A percentile compares a stretch with the other conserved stretches of the same genome.
Conservation (phyloP, 2,329 filamentous ascomycete species). For the Magnaporthiopsis rhizophila region DNA sequence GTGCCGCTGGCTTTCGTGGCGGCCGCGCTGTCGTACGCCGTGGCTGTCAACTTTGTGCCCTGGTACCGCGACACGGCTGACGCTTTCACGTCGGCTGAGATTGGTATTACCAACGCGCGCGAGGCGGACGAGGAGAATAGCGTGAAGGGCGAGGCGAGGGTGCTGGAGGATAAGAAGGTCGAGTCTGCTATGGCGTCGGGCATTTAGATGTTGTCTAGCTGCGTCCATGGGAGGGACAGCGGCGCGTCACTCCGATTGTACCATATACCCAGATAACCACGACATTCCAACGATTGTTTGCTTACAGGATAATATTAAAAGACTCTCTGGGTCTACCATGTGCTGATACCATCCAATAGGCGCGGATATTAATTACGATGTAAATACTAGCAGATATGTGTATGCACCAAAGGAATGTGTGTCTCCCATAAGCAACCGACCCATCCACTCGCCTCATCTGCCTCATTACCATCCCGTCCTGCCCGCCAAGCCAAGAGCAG, state of each 20-base stretch:
- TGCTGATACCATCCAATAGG: too few relatives aligned
- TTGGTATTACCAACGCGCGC: conserved; percentile 23
- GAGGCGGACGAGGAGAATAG: not conserved
- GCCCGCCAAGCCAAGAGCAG: too few relatives aligned
- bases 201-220: not conserved
- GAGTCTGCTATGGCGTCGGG: not conserved
- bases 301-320: too few relatives aligned
- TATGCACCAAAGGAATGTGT: not conserved
- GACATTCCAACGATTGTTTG: too few relatives aligned
- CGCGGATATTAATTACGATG: not conserved
- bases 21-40: conserved; percentile 45
- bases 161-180: conserved; percentile 4
- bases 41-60: conserved; percentile 59
- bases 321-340: too few relatives aligned
- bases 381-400: not conserved
- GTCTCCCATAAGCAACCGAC: not conserved
- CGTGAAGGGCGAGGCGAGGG: not conserved
- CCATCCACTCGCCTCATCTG: not conserved
- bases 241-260: too few relatives aligned
- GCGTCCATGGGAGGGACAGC: not conserved
- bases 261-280: too few relatives aligned
- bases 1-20: conserved; percentile 57
- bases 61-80: conserved; percentile 57
- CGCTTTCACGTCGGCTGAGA: conserved; percentile 37
- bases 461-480: not conserved